phyloP scores from a whole-genome alignment of 257 asterid genomes.

The Gentiana straminea region DNA sequence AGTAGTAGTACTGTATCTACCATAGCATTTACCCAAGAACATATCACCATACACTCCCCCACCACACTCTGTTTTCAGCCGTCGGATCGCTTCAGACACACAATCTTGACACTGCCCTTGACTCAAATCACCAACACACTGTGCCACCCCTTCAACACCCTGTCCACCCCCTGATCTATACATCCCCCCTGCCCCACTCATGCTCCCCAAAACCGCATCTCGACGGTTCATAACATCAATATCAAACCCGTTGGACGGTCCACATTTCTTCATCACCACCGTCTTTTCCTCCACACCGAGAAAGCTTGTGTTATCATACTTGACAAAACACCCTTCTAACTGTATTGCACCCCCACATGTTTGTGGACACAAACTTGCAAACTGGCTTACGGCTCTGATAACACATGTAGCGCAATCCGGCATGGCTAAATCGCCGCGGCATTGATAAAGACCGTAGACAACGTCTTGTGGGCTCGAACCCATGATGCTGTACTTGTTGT shows the following conservation, averaged over 20 bases:
- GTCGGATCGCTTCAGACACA: conserved; percentile 60
- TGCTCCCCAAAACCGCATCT: conserved; percentile 50
- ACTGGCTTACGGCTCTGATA: conserved; percentile 46
- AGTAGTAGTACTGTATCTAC: conserved; percentile 53
- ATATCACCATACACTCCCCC: conserved; percentile 82
- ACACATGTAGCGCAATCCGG: conserved; percentile 93
- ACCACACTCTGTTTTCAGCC: conserved; percentile 80
- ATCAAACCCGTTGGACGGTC: conserved; percentile 56
- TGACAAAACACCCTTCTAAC: conserved; percentile 74
- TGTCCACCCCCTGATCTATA: conserved; percentile 63
- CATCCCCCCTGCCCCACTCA: conserved; percentile 62
- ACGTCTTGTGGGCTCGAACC: conserved; percentile 53
- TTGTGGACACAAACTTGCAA: conserved; percentile 41
- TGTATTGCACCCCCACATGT: conserved; percentile 78
- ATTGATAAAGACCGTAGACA: conserved; percentile 65
- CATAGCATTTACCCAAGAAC: conserved; percentile 90
- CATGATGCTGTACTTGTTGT: conserved; percentile 70
- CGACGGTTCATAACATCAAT: conserved; percentile 46
- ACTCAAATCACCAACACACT: conserved; percentile 87
- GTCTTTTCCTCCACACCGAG: conserved; percentile 75
- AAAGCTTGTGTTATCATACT: conserved; percentile 61
- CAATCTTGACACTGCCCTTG: conserved; percentile 85
- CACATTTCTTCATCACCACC: conserved; percentile 79
- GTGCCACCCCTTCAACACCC: conserved; percentile 80
- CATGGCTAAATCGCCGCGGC: conserved; percentile 81